A percentile compares a stretch with the other conserved stretches of the same genome.
These are phyloP conservation scores for Fusarium solani-melongenae DNA, from an alignment of 2,329 filamentous ascomycete genomes.

Conservation along the genomic window DNA sequence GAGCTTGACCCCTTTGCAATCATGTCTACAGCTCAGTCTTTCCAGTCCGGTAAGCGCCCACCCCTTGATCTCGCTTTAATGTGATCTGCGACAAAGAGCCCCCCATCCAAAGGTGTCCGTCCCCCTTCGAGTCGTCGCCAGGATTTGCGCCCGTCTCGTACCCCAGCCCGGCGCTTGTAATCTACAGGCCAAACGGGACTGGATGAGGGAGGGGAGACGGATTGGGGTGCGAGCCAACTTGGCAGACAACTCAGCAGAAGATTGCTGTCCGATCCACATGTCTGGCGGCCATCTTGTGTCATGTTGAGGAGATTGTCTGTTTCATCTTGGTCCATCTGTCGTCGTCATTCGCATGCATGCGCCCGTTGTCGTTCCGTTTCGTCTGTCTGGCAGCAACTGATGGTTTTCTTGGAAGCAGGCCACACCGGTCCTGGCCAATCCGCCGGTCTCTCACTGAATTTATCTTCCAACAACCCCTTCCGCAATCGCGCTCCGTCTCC, in stretches of 20 bases:
- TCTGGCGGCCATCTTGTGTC: conserved; percentile 44
- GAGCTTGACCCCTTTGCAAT: conserved; percentile 41
- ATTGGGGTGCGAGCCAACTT: conserved; percentile 39
- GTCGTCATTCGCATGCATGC: conserved; percentile 46
- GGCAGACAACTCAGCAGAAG: conserved; percentile 37
- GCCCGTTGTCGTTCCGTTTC: conserved; percentile 37
- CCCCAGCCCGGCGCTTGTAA: conserved; percentile 38
- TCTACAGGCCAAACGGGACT: conserved; percentile 35
- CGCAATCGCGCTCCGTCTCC: conserved; percentile 78
- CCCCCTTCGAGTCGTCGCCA: conserved; percentile 30
- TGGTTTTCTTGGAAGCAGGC: conserved; percentile 41
- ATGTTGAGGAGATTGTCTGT: conserved; percentile 48
- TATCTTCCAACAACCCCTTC: conserved; percentile 86
- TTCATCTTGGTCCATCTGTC: conserved; percentile 45
- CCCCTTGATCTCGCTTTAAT: conserved; percentile 46
- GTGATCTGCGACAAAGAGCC: conserved; percentile 40
- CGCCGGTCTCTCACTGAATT: conserved; percentile 68
- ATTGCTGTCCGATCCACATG: conserved; percentile 42
- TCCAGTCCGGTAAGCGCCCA: conserved; percentile 44
- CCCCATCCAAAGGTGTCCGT: conserved; percentile 28
- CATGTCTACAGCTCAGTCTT: conserved; percentile 43
- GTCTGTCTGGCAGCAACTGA: conserved; percentile 42
- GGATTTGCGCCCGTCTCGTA: conserved; percentile 32
- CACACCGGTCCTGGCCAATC: conserved; percentile 40
- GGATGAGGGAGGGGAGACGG: conserved; percentile 27